Evolutionary conservation across 2,329 filamentous ascomycete genomes (phyloP).

Genomic region (Fusarium metavorans): DNA sequence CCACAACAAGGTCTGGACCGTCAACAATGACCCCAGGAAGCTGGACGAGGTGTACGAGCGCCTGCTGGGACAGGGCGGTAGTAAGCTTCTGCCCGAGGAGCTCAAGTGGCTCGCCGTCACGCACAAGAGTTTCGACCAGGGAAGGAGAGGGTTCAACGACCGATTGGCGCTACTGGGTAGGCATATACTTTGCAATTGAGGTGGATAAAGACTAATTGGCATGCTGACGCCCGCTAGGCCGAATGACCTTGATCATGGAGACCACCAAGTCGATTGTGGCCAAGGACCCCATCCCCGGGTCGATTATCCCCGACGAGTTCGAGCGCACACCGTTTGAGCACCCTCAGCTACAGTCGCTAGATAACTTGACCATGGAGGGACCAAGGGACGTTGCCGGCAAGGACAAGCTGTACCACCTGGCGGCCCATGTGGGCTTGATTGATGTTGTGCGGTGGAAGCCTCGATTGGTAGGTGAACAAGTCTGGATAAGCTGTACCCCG

Average conservation of each 20-base stretch:
- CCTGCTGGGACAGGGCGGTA: conserved; percentile 79
- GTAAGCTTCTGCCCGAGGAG: conserved; percentile 84
- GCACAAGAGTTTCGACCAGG: conserved; percentile 98
- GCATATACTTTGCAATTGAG: conserved; percentile 22
- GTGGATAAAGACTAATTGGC: neutral
- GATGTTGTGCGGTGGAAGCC: conserved; percentile 91
- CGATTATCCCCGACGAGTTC: conserved; percentile 57
- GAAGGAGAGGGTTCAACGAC: conserved; percentile 93
- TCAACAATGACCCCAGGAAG: conserved; percentile 80
- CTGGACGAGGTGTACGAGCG: conserved; percentile 83
- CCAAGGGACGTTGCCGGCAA: conserved; percentile 73
- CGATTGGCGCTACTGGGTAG: conserved; percentile 88
- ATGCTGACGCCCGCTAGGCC: conserved; percentile 45
- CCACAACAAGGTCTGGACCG: conserved; percentile 67
- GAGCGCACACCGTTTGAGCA: conserved; percentile 77
- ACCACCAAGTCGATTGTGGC: conserved; percentile 54
- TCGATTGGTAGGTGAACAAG: conserved; percentile 70
- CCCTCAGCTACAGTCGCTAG: conserved; percentile 76
- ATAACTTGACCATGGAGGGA: conserved; percentile 74
- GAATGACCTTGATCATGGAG: conserved; percentile 54
- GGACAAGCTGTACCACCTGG: conserved; percentile 75
- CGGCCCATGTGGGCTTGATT: conserved; percentile 75
- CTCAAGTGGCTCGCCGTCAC: conserved; percentile 97
- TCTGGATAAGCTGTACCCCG: conserved; percentile 7
- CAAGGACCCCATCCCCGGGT: conserved; percentile 44